Percentiles rank a stretch among this genome's conserved stretches.
Conservation (phyloP, 257 asterid species). For the Echium plantagineum region DNA sequence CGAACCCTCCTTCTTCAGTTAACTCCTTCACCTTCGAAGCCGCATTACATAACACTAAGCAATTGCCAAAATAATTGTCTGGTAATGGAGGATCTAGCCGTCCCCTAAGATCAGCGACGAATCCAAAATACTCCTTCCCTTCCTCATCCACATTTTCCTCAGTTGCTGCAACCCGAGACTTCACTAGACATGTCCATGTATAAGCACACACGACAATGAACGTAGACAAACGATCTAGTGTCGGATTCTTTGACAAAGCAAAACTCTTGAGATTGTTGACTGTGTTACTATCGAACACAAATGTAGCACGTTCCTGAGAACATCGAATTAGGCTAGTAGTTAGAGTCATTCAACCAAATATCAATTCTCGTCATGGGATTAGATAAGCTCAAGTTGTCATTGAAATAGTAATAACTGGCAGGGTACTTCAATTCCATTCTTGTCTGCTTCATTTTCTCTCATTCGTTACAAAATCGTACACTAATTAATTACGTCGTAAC, state of each 20-base stretch:
- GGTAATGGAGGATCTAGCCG: constrained; percentile 30
- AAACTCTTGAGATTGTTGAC: constrained; percentile 21
- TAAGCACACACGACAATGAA: constrained; percentile 21
- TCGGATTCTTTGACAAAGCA: constrained; percentile 14
- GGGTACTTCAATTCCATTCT: too few species aligned
- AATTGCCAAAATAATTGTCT: constrained; percentile 29
- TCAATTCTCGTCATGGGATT: background rate
- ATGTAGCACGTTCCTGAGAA: constrained; percentile 16
- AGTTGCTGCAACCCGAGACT: constrained; percentile 9
- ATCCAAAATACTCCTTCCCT: constrained; percentile 23
- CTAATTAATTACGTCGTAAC: too few species aligned
- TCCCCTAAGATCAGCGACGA: constrained; percentile 20
- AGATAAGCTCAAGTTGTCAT: too few species aligned
- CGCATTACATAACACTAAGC: constrained; percentile 5
- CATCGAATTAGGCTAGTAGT: too few species aligned
- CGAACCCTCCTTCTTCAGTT: constrained; percentile 23
- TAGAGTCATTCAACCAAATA: background rate
- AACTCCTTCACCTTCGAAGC: constrained; percentile 9
- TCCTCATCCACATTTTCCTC: constrained; percentile 15
- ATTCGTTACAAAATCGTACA: too few species aligned
- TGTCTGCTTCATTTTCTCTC: too few species aligned
- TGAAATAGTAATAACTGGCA: too few species aligned
- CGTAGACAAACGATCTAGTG: constrained; percentile 20
- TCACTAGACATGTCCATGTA: constrained; percentile 34
- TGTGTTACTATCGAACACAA: constrained; percentile 1